phyloP scores from a whole-genome alignment of 345 rosid species.

The Nephelium lappaceum region DNA sequence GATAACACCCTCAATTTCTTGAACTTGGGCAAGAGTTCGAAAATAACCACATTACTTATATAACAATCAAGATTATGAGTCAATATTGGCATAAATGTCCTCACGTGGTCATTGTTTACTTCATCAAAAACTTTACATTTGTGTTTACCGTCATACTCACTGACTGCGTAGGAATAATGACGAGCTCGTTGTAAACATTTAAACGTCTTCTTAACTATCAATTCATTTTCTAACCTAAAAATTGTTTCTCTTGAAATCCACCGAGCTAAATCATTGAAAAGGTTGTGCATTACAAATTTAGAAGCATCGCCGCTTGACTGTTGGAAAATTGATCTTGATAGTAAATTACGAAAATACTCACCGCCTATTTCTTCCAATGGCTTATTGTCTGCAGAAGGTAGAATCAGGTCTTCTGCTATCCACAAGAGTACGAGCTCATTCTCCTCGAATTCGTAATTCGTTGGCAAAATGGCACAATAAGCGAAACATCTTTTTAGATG shows the following conservation, averaged over 20 bases:
- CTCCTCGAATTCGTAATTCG: too few species aligned
- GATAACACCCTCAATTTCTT: neutral
- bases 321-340: slow-evolving; percentile 12
- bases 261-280: slow-evolving; percentile 11
- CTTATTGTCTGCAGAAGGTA: neutral
- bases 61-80: neutral
- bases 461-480: too few species aligned
- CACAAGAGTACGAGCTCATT: too few species aligned
- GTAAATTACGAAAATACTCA: neutral
- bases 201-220: neutral
- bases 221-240: neutral
- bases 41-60: neutral
- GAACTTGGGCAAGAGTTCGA: neutral
- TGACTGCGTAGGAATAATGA: neutral
- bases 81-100: neutral
- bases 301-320: neutral
- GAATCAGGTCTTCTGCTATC: too few species aligned
- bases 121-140: neutral
- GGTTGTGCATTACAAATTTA: slow-evolving; percentile 21
- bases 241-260: neutral
- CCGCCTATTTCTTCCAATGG: slow-evolving; percentile 1
- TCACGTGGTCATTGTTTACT: neutral
- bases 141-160: neutral
- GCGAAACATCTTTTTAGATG: too few species aligned
- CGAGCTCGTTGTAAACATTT: neutral